phyloP scores from a whole-genome alignment of 805 yeast genomes.

The Hanseniaspora valbyensis region DNA sequence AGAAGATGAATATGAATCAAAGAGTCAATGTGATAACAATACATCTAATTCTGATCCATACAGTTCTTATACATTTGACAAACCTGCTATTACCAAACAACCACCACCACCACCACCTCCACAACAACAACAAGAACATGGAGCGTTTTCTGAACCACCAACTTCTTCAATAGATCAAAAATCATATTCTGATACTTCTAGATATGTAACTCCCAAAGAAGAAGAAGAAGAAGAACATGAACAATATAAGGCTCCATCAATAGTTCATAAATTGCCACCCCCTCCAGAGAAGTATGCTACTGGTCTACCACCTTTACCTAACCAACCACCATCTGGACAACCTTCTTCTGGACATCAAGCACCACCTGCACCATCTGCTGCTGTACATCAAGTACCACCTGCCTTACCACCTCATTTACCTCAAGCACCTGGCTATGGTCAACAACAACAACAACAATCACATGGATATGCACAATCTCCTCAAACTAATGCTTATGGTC shows the following conservation, averaged over 20 bases:
- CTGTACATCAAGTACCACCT: slow-evolving; percentile 17
- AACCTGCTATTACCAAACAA: slow-evolving; percentile 1
- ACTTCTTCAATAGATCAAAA: neutral
- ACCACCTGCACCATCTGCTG: neutral
- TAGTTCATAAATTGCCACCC: slow-evolving; percentile 5
- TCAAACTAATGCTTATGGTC: slow-evolving; percentile 17
- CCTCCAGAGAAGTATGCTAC: slow-evolving; percentile 1
- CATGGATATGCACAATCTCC: slow-evolving; percentile 8
- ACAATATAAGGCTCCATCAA: neutral
- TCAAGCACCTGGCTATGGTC: slow-evolving; percentile 11
- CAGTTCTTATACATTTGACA: slow-evolving; percentile 7
- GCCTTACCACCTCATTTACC: neutral
- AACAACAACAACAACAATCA: neutral
- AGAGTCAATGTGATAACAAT: slow-evolving; percentile 3
- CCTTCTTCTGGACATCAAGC: neutral
- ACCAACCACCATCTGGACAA: too few species aligned
- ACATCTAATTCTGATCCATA: slow-evolving; percentile 9
- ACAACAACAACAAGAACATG: too few species aligned
- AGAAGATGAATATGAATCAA: slow-evolving; percentile 10
- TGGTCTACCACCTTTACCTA: slow-evolving; percentile 1
- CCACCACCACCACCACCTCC: slow-evolving; percentile 18
- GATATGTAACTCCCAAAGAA: neutral
- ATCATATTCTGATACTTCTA: neutral
- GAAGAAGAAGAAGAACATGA: too few species aligned
- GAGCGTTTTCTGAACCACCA: slow-evolving; percentile 14